Evolutionary conservation across 768 basidiomycete genomes (phyloP).

Genomic region (Lactifluus subvellereus): DNA sequence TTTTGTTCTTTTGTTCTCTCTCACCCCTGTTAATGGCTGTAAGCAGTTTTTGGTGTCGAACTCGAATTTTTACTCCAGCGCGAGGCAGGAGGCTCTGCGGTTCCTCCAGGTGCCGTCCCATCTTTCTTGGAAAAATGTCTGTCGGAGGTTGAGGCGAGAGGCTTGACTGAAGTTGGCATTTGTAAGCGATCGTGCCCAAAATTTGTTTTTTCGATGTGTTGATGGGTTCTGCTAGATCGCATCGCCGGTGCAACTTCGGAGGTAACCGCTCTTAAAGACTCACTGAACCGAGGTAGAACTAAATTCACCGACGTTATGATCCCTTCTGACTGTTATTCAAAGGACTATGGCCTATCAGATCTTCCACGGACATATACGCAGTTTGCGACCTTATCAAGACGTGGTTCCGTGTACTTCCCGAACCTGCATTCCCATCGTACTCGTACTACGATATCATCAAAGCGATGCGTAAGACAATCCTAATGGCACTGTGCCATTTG

Average conservation of each 20-base stretch:
- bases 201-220: conserved; percentile 2
- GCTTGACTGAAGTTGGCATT: conserved; percentile 76
- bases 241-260: conserved; percentile 72
- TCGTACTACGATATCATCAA: conserved; percentile 65
- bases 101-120: conserved; percentile 57
- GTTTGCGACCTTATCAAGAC: conserved; percentile 80
- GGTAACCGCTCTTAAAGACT: conserved; percentile 63
- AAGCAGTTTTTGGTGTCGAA: conserved; percentile 60
- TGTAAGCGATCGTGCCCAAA: conserved; percentile 43
- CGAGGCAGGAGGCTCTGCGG: conserved; percentile 47
- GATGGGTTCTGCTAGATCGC: conserved; percentile 48
- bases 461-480: conserved; percentile 49
- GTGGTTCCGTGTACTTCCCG: conserved; percentile 80
- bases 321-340: conserved; percentile 5
- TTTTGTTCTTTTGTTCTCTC: conserved; percentile 34
- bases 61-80: conserved; percentile 62
- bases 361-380: conserved; percentile 69
- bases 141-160: conserved; percentile 65
- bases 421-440: conserved; percentile 66
- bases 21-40: not conserved
- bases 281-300: conserved; percentile 61
- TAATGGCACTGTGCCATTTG: not conserved
- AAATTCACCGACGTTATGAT: not conserved
- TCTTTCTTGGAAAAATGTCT: conserved; percentile 60
- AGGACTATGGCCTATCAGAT: conserved; percentile 57